Evolutionary conservation across 225 moss, liverwort and hornwort species (phyloP).

Genomic region (Lunularia cruciata): DNA sequence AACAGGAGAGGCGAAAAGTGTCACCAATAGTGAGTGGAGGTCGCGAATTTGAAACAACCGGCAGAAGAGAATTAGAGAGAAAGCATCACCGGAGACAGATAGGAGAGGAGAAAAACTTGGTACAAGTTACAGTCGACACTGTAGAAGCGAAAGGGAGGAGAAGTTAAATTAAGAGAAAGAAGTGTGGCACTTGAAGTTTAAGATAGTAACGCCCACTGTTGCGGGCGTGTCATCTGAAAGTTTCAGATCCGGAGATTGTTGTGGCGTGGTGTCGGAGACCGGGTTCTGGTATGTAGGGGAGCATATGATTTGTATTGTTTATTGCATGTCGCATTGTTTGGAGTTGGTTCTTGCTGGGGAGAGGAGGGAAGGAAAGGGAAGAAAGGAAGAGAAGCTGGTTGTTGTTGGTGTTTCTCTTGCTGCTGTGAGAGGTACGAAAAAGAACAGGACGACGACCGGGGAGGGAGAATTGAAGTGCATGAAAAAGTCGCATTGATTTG

Average conservation of each 20-base stretch:
- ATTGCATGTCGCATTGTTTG: not conserved
- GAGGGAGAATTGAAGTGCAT: constrained; percentile 6
- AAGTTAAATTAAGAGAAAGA: too few relatives aligned
- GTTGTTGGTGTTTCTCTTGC: not conserved
- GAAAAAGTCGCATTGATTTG: constrained; percentile 9
- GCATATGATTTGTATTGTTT: not conserved
- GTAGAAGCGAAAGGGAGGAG: too few relatives aligned
- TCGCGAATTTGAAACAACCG: too few relatives aligned
- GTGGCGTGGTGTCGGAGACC: constrained; percentile 3
- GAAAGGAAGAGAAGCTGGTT: not conserved
- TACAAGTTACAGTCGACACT: too few relatives aligned
- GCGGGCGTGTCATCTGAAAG: constrained; percentile 9
- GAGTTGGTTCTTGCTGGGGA: not conserved
- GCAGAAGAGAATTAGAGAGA: too few relatives aligned
- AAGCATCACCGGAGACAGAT: too few relatives aligned
- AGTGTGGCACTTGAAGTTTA: too few relatives aligned
- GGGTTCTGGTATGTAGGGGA: constrained; percentile 3
- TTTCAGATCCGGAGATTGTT: not conserved
- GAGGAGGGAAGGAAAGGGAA: not conserved
- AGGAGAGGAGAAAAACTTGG: too few relatives aligned
- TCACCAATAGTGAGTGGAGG: too few relatives aligned
- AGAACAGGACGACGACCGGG: not conserved
- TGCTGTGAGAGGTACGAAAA: constrained; percentile 13
- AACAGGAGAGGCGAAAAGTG: too few relatives aligned
- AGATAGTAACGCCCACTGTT: constrained; percentile 11